Percentiles rank a stretch among this genome's conserved stretches.
phyloP scores from a whole-genome alignment of 352 stramenopile genomes.

The Globisporangium viniferum region DNA sequence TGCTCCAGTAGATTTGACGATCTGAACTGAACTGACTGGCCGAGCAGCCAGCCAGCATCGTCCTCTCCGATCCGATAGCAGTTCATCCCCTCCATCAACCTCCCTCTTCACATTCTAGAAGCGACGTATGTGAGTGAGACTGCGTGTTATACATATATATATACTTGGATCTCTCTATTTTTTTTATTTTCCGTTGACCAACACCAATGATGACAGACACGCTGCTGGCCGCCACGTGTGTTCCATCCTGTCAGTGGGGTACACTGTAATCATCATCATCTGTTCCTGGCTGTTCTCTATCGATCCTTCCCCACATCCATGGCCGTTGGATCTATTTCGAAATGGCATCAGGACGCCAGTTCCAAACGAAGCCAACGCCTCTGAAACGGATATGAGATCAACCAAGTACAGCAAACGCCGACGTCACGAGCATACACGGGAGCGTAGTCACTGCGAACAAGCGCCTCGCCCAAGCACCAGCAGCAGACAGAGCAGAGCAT shows the following conservation, averaged over 20 bases:
- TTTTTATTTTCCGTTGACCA: not conserved
- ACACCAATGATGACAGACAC: not conserved
- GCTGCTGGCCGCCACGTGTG: not conserved
- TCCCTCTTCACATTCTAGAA: not conserved
- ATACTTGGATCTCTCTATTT: not conserved
- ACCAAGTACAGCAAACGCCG: no score
- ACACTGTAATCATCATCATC: no score
- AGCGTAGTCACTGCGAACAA: no score
- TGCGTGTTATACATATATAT: not conserved
- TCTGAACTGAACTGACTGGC: not conserved
- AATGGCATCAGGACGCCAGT: no score
- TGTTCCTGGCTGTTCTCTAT: no score
- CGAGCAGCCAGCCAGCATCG: not conserved
- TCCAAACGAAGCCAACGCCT: no score
- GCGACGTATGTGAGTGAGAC: not conserved
- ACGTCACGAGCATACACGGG: no score
- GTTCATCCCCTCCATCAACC: not conserved
- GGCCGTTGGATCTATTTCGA: no score
- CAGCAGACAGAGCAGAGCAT: not conserved
- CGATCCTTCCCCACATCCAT: no score
- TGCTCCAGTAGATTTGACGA: conserved; percentile 33
- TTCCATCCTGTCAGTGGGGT: no score
- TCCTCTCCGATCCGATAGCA: not conserved
- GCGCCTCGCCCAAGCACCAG: not conserved
- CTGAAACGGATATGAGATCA: no score